These are phyloP conservation scores for Inonotus obliquus DNA, from an alignment of 1,284 basidiomycete genomes.

Conservation along the genomic window DNA sequence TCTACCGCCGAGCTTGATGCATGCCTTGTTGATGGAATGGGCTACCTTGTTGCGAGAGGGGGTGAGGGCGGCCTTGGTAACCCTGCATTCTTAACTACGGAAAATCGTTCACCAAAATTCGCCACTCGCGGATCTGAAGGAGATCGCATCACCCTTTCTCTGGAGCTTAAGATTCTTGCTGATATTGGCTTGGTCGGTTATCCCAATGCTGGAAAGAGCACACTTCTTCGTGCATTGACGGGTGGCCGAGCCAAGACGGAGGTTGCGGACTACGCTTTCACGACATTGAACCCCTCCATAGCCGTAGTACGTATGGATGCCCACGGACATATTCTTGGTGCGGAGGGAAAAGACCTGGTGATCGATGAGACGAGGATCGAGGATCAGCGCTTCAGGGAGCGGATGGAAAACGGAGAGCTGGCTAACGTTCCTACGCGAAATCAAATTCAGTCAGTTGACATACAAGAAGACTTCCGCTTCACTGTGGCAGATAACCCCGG, in stretches of 20 bases:
- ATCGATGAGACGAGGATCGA: slow-evolving; percentile 74
- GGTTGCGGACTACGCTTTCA: slow-evolving; percentile 91
- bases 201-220: slow-evolving; percentile 92
- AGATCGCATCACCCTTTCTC: slow-evolving; percentile 74
- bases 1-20: slow-evolving; percentile 66
- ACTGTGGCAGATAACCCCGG: slow-evolving; percentile 98
- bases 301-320: slow-evolving; percentile 85
- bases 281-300: slow-evolving; percentile 93
- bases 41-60: slow-evolving; percentile 73
- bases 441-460: slow-evolving; percentile 29
- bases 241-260: slow-evolving; percentile 80
- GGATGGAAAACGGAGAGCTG: slow-evolving; percentile 48
- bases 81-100: slow-evolving; percentile 70
- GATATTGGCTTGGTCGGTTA: slow-evolving; percentile 95
- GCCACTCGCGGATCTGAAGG: slow-evolving; percentile 80
- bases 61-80: slow-evolving; percentile 89
- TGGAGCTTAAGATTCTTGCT: slow-evolving; percentile 94
- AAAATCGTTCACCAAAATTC: slow-evolving; percentile 75
- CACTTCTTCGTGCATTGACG: slow-evolving; percentile 85
- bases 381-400: slow-evolving; percentile 41
- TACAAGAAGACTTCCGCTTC: slow-evolving; percentile 73
- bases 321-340: slow-evolving; percentile 74
- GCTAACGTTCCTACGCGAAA: slow-evolving; percentile 48
- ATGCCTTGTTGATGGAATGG: slow-evolving; percentile 44
- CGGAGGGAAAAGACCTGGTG: slow-evolving; percentile 43